phyloP scores from a whole-genome alignment of 148 eudicot species.

The Fagopyrum esculentum region DNA sequence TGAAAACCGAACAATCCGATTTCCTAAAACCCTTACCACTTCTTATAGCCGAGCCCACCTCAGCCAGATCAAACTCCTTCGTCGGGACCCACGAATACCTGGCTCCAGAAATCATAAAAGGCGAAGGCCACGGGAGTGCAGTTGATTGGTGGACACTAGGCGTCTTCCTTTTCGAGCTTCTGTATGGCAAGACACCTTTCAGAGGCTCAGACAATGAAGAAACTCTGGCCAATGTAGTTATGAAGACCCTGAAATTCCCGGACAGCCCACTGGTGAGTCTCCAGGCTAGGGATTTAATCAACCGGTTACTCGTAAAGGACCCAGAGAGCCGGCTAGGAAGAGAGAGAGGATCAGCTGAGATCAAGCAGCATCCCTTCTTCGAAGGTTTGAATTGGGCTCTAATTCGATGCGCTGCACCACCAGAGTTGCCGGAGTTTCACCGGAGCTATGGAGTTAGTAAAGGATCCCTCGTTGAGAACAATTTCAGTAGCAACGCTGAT shows the following conservation, averaged over 20 bases:
- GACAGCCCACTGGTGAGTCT: conserved; percentile 80
- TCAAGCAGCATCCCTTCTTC: conserved; percentile 84
- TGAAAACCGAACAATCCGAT: conserved; percentile 42
- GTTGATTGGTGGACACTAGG: conserved; percentile 99
- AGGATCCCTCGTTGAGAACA: conserved; percentile 27
- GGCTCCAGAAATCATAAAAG: conserved; percentile 32
- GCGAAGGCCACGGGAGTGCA: conserved; percentile 84
- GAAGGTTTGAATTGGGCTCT: conserved; percentile 94
- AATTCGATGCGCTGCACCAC: conserved; percentile 82
- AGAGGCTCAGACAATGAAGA: conserved; percentile 87
- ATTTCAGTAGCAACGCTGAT: not conserved
- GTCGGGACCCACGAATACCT: conserved; percentile 97
- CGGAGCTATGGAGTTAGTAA: conserved; percentile 25
- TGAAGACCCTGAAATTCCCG: conserved; percentile 67
- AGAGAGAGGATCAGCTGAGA: conserved; percentile 92
- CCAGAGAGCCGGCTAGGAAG: conserved; percentile 76
- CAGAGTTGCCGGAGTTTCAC: conserved; percentile 57
- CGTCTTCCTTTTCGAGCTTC: conserved; percentile 75
- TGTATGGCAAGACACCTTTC: conserved; percentile 85
- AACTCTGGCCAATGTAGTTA: conserved; percentile 74
- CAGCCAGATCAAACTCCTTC: conserved; percentile 85
- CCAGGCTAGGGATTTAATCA: conserved; percentile 78
- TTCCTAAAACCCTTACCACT: conserved; percentile 53
- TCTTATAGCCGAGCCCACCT: conserved; percentile 89
- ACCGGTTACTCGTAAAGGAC: conserved; percentile 66